phyloP scores from a whole-genome alignment of 345 rosid species.

The Laguncularia racemosa region DNA sequence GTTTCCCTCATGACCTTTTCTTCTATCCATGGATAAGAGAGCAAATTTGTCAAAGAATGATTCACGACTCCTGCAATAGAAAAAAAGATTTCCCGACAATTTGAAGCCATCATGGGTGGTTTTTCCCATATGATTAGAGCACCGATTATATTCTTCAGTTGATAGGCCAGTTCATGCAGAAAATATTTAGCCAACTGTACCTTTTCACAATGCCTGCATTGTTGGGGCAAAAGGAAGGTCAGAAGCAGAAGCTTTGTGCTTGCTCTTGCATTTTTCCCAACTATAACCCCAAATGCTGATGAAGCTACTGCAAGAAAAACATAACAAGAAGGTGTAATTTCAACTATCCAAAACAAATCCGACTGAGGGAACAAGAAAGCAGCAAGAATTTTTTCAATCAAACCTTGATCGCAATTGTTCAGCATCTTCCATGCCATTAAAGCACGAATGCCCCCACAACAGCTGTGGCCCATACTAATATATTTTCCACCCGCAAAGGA shows the following conservation, averaged over 20 bases:
- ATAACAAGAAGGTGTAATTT: not conserved
- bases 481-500: slow-evolving; percentile 71
- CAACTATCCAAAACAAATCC: not conserved
- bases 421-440: slow-evolving; percentile 66
- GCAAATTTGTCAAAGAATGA: slow-evolving; percentile 61
- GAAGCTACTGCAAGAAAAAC: slow-evolving; percentile 47
- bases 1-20: slow-evolving; percentile 59
- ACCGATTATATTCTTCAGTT: not conserved
- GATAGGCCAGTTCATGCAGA: not conserved
- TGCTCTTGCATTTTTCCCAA: slow-evolving; percentile 72
- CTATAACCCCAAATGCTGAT: slow-evolving; percentile 73
- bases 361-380: not conserved
- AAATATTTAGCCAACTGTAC: slow-evolving; percentile 18
- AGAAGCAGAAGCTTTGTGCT: slow-evolving; percentile 56
- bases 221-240: slow-evolving; percentile 66
- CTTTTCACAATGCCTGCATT: slow-evolving; percentile 96
- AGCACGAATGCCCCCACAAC: slow-evolving; percentile 94
- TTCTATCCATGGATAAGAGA: slow-evolving; percentile 92
- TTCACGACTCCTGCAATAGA: slow-evolving; percentile 58
- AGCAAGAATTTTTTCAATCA: not conserved
- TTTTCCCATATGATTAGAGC: not conserved
- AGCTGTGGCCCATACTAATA: slow-evolving; percentile 90
- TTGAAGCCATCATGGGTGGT: not conserved
- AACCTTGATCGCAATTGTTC: slow-evolving; percentile 74
- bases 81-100: not conserved